phyloP scores from a whole-genome alignment of 768 basidiomycete genomes.

The Lentinula edodes region DNA sequence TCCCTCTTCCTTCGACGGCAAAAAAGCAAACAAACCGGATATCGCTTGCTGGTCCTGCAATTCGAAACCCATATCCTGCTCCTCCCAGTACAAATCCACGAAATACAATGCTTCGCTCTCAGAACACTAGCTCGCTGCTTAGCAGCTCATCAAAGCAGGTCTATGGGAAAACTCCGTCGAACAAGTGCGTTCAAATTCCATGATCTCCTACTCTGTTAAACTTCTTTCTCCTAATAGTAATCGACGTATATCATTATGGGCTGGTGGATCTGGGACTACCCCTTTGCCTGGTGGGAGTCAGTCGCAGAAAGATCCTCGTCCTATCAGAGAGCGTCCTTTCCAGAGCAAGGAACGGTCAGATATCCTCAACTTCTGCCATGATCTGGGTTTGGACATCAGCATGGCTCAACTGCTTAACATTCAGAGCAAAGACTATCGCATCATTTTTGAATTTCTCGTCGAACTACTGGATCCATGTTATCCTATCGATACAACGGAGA shows the following conservation, averaged over 20 bases:
- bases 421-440: constrained; percentile 80
- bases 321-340: constrained; percentile 70
- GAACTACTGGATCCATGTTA: constrained; percentile 64
- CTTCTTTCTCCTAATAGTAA: constrained; percentile 41
- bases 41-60: constrained; percentile 74
- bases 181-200: constrained; percentile 41
- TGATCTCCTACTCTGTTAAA: neutral
- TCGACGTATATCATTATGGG: constrained; percentile 75
- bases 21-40: constrained; percentile 60
- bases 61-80: constrained; percentile 42
- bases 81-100: constrained; percentile 49
- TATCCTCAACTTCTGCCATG: constrained; percentile 65
- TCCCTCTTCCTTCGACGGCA: constrained; percentile 69
- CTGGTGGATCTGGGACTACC: constrained; percentile 39
- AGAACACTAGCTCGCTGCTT: constrained; percentile 61
- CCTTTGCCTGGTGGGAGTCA: constrained; percentile 42
- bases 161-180: constrained; percentile 71
- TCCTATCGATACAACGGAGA: constrained; percentile 39
- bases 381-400: constrained; percentile 60
- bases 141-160: constrained; percentile 64
- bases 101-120: constrained; percentile 65
- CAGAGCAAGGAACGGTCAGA: constrained; percentile 74
- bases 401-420: constrained; percentile 70
- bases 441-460: constrained; percentile 78
- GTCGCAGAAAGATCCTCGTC: constrained; percentile 66